These are phyloP conservation scores for Fusarium sp. DNA, from an alignment of 2,329 filamentous ascomycete species.

Conservation along the genomic window DNA sequence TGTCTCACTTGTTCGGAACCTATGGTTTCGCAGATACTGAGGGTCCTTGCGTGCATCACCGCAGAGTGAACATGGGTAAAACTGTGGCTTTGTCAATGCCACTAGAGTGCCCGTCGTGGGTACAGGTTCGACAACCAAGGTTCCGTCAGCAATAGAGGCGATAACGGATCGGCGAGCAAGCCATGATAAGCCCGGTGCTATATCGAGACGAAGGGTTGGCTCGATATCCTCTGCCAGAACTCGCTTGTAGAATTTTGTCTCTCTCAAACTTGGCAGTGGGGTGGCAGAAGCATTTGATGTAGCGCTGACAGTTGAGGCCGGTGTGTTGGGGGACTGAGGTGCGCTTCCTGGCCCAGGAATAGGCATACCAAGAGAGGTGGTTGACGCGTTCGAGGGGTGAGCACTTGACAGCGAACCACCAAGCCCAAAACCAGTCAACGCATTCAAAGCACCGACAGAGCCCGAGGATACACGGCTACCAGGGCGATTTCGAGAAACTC, in stretches of 20 bases:
- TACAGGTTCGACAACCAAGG: conserved; percentile 89
- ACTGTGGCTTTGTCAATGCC: conserved; percentile 65
- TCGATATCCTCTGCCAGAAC: conserved; percentile 92
- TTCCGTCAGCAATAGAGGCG: conserved; percentile 85
- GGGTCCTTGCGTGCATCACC: conserved; percentile 83
- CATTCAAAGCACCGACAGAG: conserved; percentile 68
- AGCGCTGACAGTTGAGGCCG: conserved; percentile 65
- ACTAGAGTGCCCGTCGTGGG: conserved; percentile 69
- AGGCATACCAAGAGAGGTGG: conserved; percentile 67
- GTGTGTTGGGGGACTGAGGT: conserved; percentile 70
- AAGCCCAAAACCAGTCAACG: conserved; percentile 59
- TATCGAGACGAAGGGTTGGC: conserved; percentile 89
- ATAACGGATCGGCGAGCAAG: conserved; percentile 88
- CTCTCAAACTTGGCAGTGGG: conserved; percentile 77
- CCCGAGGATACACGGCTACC: conserved; percentile 78
- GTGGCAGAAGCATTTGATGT: conserved; percentile 55
- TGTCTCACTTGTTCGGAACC: conserved; percentile 89
- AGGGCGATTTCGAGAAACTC: conserved; percentile 72
- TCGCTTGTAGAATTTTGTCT: conserved; percentile 94
- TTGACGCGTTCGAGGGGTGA: conserved; percentile 70
- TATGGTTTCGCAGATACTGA: conserved; percentile 81
- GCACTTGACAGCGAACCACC: conserved; percentile 62
- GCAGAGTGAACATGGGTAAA: conserved; percentile 85
- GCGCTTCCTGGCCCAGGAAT: conserved; percentile 65
- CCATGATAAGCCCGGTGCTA: conserved; percentile 93